Evolutionary conservation across 306 rosid genomes (phyloP).

Genomic region (Lotus japonicus): DNA sequence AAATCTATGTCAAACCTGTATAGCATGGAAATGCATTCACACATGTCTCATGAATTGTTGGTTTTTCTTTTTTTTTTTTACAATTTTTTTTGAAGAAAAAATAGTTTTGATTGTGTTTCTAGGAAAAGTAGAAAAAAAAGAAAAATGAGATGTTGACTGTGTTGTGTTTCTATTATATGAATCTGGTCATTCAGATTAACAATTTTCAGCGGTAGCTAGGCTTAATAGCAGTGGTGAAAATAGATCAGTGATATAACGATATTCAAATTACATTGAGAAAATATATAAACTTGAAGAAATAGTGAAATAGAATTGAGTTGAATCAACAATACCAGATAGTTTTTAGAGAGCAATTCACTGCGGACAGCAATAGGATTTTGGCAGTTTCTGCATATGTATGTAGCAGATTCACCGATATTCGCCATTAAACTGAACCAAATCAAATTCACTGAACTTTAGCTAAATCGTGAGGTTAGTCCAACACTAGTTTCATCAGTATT

Average conservation of each 20-base stretch:
- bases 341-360: constrained; percentile 21
- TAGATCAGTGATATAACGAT: neutral
- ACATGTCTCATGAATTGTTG: too few species aligned
- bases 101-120: too few species aligned
- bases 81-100: too few species aligned
- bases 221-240: neutral
- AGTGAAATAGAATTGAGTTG: neutral
- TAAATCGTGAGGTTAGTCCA: too few species aligned
- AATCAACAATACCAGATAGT: neutral
- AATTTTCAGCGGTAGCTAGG: neutral
- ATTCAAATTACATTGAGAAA: neutral
- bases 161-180: neutral
- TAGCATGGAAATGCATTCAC: too few species aligned
- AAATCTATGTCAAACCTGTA: too few species aligned
- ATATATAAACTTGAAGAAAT: too few species aligned
- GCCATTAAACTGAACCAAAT: constrained; percentile 1
- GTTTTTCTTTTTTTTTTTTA: too few species aligned
- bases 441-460: neutral
- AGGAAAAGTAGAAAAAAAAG: neutral
- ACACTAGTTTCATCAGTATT: neutral
- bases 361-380: constrained; percentile 24
- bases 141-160: neutral
- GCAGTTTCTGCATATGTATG: constrained; percentile 26
- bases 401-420: neutral
- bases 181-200: neutral